Conservation (phyloP, 2,329 filamentous ascomycete genomes). For the Scedosporium boydii region DNA sequence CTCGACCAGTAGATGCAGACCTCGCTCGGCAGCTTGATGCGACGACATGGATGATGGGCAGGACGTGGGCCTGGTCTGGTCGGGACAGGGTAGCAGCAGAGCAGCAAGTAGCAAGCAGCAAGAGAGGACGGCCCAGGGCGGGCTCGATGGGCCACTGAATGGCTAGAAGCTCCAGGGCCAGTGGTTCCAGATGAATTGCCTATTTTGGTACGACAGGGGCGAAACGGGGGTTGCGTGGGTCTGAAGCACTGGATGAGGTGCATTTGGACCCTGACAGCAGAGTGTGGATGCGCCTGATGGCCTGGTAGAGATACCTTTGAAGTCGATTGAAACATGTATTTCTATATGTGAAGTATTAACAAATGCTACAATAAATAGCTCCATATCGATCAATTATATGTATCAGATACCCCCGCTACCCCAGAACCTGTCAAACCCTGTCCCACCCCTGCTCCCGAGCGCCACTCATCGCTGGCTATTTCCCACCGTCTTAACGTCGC, state of each 20-base stretch:
- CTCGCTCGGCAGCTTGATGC: slow-evolving; percentile 2
- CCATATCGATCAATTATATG: not conserved
- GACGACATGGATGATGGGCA: not conserved
- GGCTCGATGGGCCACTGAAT: not conserved
- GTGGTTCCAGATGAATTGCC: not conserved
- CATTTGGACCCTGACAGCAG: slow-evolving; percentile 7
- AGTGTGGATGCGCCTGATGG: not conserved
- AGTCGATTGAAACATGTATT: no score
- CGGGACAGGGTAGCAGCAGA: no score
- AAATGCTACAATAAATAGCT: not conserved
- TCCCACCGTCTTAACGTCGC: not conserved
- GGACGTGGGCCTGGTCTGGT: not conserved
- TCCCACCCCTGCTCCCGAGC: not conserved
- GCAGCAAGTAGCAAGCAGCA: no score
- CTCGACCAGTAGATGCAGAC: not conserved
- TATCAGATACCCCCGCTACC: not conserved
- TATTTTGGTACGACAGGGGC: slow-evolving; percentile 2
- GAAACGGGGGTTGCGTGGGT: slow-evolving; percentile 7
- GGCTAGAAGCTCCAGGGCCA: not conserved
- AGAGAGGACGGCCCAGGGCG: no score
- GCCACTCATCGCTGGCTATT: not conserved
- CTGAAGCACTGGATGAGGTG: slow-evolving; percentile 13
- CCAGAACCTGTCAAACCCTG: not conserved
- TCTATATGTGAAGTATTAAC: no score
- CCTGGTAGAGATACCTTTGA: not conserved